Conservation (phyloP, 805 yeast species). For the Clavispora phyllophila region DNA sequence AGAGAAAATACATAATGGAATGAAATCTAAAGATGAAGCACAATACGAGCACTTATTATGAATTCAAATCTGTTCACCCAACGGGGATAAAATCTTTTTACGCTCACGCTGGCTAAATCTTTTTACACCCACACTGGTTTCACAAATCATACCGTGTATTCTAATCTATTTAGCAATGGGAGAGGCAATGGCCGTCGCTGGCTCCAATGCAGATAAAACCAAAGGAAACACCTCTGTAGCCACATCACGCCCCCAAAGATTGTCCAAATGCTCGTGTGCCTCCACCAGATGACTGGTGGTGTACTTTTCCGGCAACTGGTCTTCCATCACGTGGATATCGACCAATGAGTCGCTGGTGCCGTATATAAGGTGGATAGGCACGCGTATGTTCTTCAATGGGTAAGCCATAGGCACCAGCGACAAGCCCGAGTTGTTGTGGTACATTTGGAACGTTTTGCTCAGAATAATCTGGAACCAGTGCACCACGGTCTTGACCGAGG, state of each 20-base stretch:
- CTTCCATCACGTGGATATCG: constrained; percentile 72
- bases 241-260: constrained; percentile 80
- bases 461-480: constrained; percentile 54
- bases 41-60: too few relatives aligned
- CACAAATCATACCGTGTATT: too few relatives aligned
- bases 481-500: constrained; percentile 82
- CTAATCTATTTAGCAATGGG: neutral
- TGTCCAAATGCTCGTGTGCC: constrained; percentile 84
- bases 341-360: constrained; percentile 81
- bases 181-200: neutral
- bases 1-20: too few relatives aligned
- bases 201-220: constrained; percentile 18
- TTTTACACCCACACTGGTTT: too few relatives aligned
- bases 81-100: too few relatives aligned
- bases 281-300: constrained; percentile 54
- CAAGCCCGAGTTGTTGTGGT: constrained; percentile 48
- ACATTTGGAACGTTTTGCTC: constrained; percentile 67
- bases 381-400: constrained; percentile 34
- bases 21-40: too few relatives aligned
- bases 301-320: constrained; percentile 53
- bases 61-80: too few relatives aligned
- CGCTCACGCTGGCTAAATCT: too few relatives aligned
- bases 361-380: constrained; percentile 75
- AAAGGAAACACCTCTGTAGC: constrained; percentile 27
- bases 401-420: constrained; percentile 33